Base-by-base conservation (phyloP, 148 eudicot genomes). In the Persicaria maculosa region DNA sequence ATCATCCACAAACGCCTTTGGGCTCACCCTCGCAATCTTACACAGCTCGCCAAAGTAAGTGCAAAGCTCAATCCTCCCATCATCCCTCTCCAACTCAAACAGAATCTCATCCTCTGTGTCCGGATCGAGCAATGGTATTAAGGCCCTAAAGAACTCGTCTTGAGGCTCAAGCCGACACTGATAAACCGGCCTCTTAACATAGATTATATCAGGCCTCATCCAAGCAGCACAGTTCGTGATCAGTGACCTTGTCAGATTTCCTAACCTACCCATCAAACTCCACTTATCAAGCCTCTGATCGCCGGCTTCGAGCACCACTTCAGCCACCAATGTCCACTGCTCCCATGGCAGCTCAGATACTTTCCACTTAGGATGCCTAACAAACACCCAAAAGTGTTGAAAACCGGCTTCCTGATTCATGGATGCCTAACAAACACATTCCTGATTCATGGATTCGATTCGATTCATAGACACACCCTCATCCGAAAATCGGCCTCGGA, bases 151-250 rank as follows among this genome's bases (percentile, higher is more conserved):
- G 75, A 94, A 94, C 12, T 88, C 85, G 50, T 72, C 97, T 70
- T 94, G 98, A 77, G 93, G 93, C 86, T 94, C 98, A 50, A 94
- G 91, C 69, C 98, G 81, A 74, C 97, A 90, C 78, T 91, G 98
- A 81, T 82, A 94, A 9, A 94, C 96, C 0, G 98, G 97, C 79
- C 88, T 83, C 84, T 88, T 90, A 5, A 94, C 98, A 76, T 94
- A 94, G 40, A 94, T 80, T 20, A 91, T 86, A 84, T 94, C 98
- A 0, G 98, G 98, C 68, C 98, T 88, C 93, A 90, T 85, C 98
- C 97, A 94, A 17, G 98, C 98, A 19, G 98, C 98, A 72, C 98
- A 94, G 48, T 88, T 79, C 1, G 98, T 91, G 22, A 94, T 88
- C 88, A 85, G 46, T 6, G 81, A 73, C 83, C 98, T 81, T 0